phyloP scores from a whole-genome alignment of 2,329 filamentous ascomycete genomes.

The Phialocephala sp. region DNA sequence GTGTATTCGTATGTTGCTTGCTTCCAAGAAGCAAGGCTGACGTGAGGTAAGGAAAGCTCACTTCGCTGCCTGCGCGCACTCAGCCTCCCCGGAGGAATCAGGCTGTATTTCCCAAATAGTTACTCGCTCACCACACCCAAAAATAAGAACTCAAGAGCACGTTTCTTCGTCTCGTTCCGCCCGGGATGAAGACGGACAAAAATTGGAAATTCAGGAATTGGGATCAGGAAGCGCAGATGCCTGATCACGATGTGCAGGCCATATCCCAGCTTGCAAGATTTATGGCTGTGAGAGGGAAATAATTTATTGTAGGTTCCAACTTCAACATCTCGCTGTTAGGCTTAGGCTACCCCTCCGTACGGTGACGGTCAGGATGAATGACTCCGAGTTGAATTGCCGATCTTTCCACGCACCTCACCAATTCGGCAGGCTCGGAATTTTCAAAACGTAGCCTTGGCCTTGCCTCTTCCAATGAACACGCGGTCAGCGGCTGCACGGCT shows the following conservation, averaged over 20 bases:
- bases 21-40: constrained; percentile 5
- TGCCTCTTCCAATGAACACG: constrained; percentile 5
- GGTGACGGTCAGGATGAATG: not conserved
- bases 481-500: constrained; percentile 1
- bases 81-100: not conserved
- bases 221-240: not conserved
- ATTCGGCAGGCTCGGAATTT: not conserved
- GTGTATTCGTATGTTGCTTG: not conserved
- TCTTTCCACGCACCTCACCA: not conserved
- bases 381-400: not conserved
- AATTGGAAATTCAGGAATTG: not conserved
- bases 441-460: constrained; percentile 1
- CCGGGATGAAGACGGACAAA: not conserved
- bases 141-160: not conserved
- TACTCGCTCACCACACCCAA: not conserved
- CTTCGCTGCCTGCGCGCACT: not conserved
- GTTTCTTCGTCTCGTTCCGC: not conserved
- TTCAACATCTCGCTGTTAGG: no score
- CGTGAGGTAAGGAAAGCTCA: not conserved
- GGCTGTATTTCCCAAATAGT: not conserved
- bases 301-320: no score
- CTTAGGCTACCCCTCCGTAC: no score
- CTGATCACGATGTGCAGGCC: not conserved
- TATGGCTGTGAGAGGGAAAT: not conserved
- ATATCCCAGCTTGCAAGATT: not conserved